A percentile compares a stretch with the other conserved stretches of the same genome.
Evolutionary conservation across 2,329 filamentous ascomycete species (phyloP).

Genomic region (Fusarium bactridioides): DNA sequence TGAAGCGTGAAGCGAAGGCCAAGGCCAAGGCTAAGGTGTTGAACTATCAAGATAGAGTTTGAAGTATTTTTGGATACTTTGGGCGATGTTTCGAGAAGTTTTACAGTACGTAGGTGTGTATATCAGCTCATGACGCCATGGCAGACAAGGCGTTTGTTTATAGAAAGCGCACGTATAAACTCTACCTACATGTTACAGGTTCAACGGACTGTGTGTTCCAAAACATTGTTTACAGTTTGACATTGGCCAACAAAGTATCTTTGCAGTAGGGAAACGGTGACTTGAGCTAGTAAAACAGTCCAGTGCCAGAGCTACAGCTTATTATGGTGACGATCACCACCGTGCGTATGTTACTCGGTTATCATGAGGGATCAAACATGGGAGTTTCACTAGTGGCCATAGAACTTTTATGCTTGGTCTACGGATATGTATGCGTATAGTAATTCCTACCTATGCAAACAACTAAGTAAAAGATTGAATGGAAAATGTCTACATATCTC

Average conservation of each 20-base stretch:
- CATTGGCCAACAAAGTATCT: background rate
- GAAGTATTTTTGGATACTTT: background rate
- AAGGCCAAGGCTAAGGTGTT: background rate
- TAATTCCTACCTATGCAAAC: background rate
- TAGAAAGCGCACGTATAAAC: background rate
- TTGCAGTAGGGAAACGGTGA: background rate
- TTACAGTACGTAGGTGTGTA: background rate
- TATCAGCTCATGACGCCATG: slow-evolving; percentile 1
- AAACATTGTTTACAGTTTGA: slow-evolving; percentile 3
- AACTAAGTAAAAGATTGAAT: no score
- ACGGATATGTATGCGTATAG: background rate
- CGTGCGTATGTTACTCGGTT: background rate
- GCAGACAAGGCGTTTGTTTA: background rate
- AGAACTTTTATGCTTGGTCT: background rate
- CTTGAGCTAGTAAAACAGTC: background rate
- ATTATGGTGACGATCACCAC: background rate
- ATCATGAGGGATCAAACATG: background rate
- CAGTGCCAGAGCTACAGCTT: background rate
- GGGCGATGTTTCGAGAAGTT: background rate
- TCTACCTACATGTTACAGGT: slow-evolving; percentile 3
- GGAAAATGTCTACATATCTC: background rate
- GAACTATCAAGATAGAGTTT: background rate
- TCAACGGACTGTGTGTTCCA: background rate
- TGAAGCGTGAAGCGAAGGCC: background rate
- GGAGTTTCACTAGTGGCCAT: background rate